Percentiles rank a stretch among this genome's conserved stretches.
Evolutionary conservation across 139 green algal species (phyloP).

Genomic region (Trebouxia sp.): DNA sequence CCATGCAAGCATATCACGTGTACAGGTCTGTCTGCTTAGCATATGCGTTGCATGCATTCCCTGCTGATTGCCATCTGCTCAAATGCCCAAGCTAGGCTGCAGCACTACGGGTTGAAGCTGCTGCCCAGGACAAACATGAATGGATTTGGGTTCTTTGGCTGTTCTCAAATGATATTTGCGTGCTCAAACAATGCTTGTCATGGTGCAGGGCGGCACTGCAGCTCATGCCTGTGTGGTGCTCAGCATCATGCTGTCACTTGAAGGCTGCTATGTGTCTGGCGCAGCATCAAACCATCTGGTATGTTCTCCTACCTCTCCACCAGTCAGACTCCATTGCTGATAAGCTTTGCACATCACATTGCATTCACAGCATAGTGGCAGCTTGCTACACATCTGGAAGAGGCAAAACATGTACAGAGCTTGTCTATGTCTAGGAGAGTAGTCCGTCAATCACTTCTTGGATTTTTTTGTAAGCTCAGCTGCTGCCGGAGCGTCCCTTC

Average conservation of each 20-base stretch:
- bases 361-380: neutral
- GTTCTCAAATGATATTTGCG: neutral
- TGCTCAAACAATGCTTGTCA: neutral
- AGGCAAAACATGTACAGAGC: too few relatives aligned
- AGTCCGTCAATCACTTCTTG: too few relatives aligned
- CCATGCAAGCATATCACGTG: neutral
- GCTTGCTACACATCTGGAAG: neutral
- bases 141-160: too few relatives aligned
- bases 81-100: too few relatives aligned
- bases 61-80: too few relatives aligned
- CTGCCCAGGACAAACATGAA: too few relatives aligned
- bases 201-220: slow-evolving; percentile 15
- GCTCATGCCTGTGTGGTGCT: slow-evolving; percentile 49
- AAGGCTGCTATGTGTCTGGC: slow-evolving; percentile 58
- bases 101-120: too few relatives aligned
- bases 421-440: too few relatives aligned
- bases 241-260: slow-evolving; percentile 50
- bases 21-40: too few relatives aligned
- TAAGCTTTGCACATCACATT: neutral
- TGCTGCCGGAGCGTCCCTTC: too few relatives aligned
- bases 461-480: too few relatives aligned
- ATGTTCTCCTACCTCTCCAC: neutral
- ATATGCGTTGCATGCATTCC: too few relatives aligned
- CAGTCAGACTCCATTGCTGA: neutral
- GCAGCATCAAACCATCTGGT: slow-evolving; percentile 76